phyloP scores from a whole-genome alignment of 208 protist genomes.

The Acanthamoeba triangularis region DNA sequence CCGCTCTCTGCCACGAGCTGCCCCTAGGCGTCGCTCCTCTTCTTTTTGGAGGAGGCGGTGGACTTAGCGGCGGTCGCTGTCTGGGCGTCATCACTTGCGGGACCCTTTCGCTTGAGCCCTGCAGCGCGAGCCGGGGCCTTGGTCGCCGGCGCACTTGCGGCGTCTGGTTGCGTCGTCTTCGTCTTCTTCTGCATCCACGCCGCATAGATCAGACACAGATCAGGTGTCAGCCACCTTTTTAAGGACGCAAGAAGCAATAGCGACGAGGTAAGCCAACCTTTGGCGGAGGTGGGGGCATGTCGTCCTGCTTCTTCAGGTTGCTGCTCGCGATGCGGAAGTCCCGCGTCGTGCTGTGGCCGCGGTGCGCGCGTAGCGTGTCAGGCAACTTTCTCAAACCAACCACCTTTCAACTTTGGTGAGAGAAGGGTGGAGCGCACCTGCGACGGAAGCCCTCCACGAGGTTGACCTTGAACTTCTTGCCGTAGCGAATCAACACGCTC shows the following conservation, averaged over 20 bases:
- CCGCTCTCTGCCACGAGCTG: not conserved
- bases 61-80: not conserved
- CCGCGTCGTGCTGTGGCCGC: constrained; percentile 1
- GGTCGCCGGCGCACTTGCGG: not conserved
- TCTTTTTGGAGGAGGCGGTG: not conserved
- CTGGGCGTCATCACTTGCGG: not conserved
- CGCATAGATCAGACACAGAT: not conserved
- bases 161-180: not conserved
- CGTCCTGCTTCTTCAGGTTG: constrained; percentile 15
- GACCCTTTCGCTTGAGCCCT: constrained; percentile 37
- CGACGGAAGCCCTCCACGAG: constrained; percentile 43
- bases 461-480: constrained; percentile 73
- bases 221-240: not conserved
- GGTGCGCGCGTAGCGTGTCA: not conserved
- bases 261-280: not conserved
- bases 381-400: no score
- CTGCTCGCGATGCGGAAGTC: constrained; percentile 58
- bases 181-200: constrained; percentile 32
- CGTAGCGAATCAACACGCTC: constrained; percentile 44
- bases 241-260: no score
- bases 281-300: not conserved
- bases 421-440: not conserved
- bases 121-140: not conserved
- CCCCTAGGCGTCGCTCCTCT: not conserved
- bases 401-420: not conserved